Conservation (phyloP, 139 green algal species). For the Spirogloea muscicola region DNA sequence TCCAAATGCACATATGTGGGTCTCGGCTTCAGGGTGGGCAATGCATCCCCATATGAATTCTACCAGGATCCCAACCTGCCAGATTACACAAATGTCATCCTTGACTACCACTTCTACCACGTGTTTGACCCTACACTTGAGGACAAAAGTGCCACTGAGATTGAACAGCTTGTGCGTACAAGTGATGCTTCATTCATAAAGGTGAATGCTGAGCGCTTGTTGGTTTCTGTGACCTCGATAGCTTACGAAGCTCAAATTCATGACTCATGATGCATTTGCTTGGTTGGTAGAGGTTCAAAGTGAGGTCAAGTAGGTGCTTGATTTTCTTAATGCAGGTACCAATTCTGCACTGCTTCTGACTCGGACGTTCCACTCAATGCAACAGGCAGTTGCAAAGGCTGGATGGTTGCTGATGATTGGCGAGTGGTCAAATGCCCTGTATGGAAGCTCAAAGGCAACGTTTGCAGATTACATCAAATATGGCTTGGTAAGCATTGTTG, state of each 20-base stretch:
- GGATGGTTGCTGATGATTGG: neutral
- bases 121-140: neutral
- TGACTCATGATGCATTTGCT: neutral
- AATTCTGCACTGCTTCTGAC: neutral
- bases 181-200: neutral
- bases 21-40: neutral
- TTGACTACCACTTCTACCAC: conserved; percentile 4
- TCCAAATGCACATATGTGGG: neutral
- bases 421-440: neutral
- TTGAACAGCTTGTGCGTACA: neutral
- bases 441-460: neutral
- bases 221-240: neutral
- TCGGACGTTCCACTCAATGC: neutral
- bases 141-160: neutral
- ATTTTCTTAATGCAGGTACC: neutral
- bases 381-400: neutral
- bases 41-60: neutral
- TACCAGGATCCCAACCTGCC: neutral
- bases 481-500: neutral
- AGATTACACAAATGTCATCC: neutral
- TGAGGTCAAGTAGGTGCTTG: neutral
- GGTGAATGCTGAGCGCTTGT: neutral
- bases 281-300: neutral
- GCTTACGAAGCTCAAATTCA: neutral
- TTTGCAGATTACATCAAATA: neutral